Evolutionary conservation across 768 basidiomycete genomes (phyloP), one percentile per base, ranked within the genome.

Genomic region (Auricularia cornea): DNA sequence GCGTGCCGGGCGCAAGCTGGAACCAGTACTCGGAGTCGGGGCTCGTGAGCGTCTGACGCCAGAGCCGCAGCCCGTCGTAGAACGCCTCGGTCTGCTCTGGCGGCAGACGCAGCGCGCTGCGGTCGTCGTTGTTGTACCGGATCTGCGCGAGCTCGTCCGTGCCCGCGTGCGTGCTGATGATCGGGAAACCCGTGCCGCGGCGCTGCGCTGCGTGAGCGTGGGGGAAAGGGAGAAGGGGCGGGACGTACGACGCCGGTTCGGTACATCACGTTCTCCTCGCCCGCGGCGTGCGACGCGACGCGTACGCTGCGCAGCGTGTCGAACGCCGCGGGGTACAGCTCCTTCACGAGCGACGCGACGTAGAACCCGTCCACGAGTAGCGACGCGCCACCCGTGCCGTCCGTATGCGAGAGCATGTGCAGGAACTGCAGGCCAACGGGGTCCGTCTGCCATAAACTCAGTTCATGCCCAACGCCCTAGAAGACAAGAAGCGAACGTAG

Each of bases 351-450:
- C 1, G 87, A 86, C 1, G 96, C 95, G 61, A 87, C 89, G 71
- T 95, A 90, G 79, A 97, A 97, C 29, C 93, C 95, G 70, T 99
- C 96, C 16, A 98, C 93, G 51, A 98, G 87, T n/a, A 98, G 81
- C 3, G 92, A 92, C 3, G 86, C 81, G 18, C 96, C 96, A 1
- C 96, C 96, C 16, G 80, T 79, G 23, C 94, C 94, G 1, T 85
- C 84, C 2, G 86, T 83, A 72, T 92, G 85, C 0, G 89, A 90
- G 40, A 98, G 85, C 52, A 98, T 81, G 74, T 99, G 97, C 78
- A 98, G 98, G 56, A 97, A 78, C 69, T 99, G 97, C 14, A 98
- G 78, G n/a, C 96, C 95, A 63, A 89, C 90, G 3, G 96, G 95
- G 72, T 98, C 92, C 29, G 90, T 95, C 90, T 93, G 63, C 57